Evolutionary conservation across 202 grass and related monocot genomes (phyloP), one percentile per base, ranked within the genome.

Genomic region (Hordeum pubiflorum): DNA sequence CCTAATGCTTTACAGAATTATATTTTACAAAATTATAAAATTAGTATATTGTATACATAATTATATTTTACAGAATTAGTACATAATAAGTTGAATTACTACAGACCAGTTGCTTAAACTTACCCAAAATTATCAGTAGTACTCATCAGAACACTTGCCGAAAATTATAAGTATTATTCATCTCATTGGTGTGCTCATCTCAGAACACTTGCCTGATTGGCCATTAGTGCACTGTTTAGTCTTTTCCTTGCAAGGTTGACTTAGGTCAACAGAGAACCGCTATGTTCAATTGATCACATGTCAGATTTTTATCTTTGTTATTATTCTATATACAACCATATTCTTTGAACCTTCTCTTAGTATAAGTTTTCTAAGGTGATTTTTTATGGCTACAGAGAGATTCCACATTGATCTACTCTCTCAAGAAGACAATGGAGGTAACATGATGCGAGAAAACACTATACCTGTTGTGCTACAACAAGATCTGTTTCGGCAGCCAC

Each of bases 381-480:
- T 67, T 89, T 72, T 74, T 23, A 74, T 88, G 15, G 66, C 63
- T 80, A 69, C 55, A 84, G 72, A 50, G 79, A 89, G 54, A 76
- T 71, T 59, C 91, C 88, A 88, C 71, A 94, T 94, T 80, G 84
- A 94, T 92, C 72, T 94, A 57, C 63, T 94, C 58, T 56, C 77
- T 55, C 88, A 94, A 67, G 89, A 87, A 84, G 74, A 57, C 24
- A 67, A 81, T 57, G 74, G 68, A 91, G 88, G 91, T 94, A 91
- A 81, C 14, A 75, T 10, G 39, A 20, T 75, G 39, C 9, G 27
- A 5, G 44, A 61, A 21, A 34, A 36, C 20, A 56, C 13, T 34
- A 46, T 68, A 11, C 32, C 14, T 73, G 46, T 75, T 59, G 46
- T 72, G n/a, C 50, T 81, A 31, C n/a, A 80, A 10, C 12, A 17